A percentile compares a stretch with the other conserved stretches of the same genome.
Evolutionary conservation across 345 rosid genomes (phyloP).

Genomic region (Xanthoceras sorbifolium): DNA sequence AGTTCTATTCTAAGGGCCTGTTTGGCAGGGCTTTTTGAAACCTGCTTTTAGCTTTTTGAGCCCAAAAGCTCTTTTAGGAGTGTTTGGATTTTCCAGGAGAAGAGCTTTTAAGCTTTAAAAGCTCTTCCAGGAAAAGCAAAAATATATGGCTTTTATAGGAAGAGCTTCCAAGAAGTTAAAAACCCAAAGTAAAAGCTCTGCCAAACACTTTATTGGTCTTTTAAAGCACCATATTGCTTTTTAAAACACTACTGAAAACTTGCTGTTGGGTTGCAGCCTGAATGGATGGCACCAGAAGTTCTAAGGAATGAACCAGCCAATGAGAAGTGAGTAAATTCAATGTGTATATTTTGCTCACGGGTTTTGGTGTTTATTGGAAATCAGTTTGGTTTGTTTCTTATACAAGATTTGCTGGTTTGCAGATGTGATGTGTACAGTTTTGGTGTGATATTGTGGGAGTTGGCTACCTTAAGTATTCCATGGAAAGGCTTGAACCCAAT

Average conservation of each 20-base stretch:
- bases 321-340: slow-evolving; percentile 71
- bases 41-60: too few species aligned
- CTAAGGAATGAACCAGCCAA: slow-evolving; percentile 94
- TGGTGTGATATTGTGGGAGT: slow-evolving; percentile 97
- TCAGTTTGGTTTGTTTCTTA: slow-evolving; percentile 15
- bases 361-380: not conserved
- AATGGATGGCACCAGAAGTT: slow-evolving; percentile 99
- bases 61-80: too few species aligned
- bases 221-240: not conserved
- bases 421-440: slow-evolving; percentile 98
- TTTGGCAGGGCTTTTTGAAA: too few species aligned
- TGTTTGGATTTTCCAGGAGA: too few species aligned
- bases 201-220: too few species aligned
- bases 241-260: not conserved
- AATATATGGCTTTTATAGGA: too few species aligned
- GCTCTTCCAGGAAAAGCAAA: too few species aligned
- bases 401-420: slow-evolving; percentile 31
- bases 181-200: too few species aligned
- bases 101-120: too few species aligned
- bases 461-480: slow-evolving; percentile 71
- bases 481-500: slow-evolving; percentile 99
- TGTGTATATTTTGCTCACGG: not conserved
- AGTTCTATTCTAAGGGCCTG: not conserved
- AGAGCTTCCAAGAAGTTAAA: too few species aligned
- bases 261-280: slow-evolving; percentile 66